Evolutionary conservation across 495 filamentous ascomycete genomes (phyloP).

Genomic region (Lepidopterella palustris): DNA sequence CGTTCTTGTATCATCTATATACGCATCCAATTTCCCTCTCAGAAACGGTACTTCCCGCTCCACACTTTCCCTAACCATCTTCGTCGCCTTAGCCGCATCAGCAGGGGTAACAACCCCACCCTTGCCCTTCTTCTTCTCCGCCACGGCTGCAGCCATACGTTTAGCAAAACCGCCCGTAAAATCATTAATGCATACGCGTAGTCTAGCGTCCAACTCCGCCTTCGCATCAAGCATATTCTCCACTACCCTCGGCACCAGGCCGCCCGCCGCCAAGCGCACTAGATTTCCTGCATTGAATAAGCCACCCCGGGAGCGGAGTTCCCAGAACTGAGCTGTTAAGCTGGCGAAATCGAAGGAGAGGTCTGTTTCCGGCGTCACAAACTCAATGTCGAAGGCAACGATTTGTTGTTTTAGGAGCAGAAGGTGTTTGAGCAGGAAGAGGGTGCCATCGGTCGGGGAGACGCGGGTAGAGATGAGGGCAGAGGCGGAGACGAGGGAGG

Average conservation of each 20-base stretch:
- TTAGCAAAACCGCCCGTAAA: slow-evolving; percentile 59
- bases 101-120: too few relatives aligned
- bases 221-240: slow-evolving; percentile 50
- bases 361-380: slow-evolving; percentile 57
- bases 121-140: slow-evolving; percentile 39
- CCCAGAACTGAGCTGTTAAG: slow-evolving; percentile 72
- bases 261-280: slow-evolving; percentile 43
- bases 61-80: slow-evolving; percentile 34
- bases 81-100: slow-evolving; percentile 39
- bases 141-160: slow-evolving; percentile 50
- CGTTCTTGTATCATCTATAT: slow-evolving; percentile 35
- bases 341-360: slow-evolving; percentile 70
- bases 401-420: slow-evolving; percentile 88
- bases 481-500: slow-evolving; percentile 53
- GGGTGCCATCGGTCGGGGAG: slow-evolving; percentile 57
- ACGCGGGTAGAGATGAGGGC: slow-evolving; percentile 41
- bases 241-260: slow-evolving; percentile 27
- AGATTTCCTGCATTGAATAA: slow-evolving; percentile 61
- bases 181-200: slow-evolving; percentile 71
- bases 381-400: slow-evolving; percentile 85
- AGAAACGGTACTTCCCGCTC: slow-evolving; percentile 52
- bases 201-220: slow-evolving; percentile 66
- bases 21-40: slow-evolving; percentile 47
- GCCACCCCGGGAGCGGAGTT: slow-evolving; percentile 60
- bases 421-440: slow-evolving; percentile 88